phyloP scores from a whole-genome alignment of 441 rosid genomes.

The Biscutella laevigata region DNA sequence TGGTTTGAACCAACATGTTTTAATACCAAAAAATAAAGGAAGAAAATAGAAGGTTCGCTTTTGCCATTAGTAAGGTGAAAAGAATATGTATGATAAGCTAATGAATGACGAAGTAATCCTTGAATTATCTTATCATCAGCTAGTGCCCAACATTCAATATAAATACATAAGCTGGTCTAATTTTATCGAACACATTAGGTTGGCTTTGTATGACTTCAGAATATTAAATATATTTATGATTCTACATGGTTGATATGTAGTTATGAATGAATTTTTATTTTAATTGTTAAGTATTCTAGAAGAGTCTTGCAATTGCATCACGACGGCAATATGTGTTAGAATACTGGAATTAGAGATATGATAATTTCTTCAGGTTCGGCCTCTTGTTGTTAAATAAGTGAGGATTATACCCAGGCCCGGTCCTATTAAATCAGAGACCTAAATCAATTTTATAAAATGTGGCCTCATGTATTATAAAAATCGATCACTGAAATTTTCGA shows the following conservation, averaged over 20 bases:
- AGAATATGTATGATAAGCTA: slow-evolving; percentile 2
- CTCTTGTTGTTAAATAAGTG: no score
- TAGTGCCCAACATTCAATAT: background rate
- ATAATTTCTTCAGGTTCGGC: no score
- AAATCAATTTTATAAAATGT: no score
- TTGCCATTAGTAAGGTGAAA: slow-evolving; percentile 3
- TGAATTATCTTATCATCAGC: slow-evolving; percentile 7
- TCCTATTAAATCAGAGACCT: no score
- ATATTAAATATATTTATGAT: background rate
- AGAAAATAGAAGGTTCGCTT: background rate
- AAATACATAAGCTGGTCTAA: background rate
- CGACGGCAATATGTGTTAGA: no score
- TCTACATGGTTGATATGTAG: background rate
- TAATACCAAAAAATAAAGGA: background rate
- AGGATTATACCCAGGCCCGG: no score
- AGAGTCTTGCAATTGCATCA: background rate
- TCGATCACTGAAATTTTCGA: no score
- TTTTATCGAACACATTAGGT: background rate
- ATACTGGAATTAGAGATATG: no score
- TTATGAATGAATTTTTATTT: background rate
- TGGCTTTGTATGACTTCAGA: background rate
- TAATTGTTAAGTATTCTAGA: background rate
- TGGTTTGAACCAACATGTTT: background rate
- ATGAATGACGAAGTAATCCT: background rate
- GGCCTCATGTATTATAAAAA: no score